Percentiles rank a stretch among this genome's conserved stretches.
phyloP scores from a whole-genome alignment of 495 filamentous ascomycete genomes.

The Hyaloscypha bicolor region DNA sequence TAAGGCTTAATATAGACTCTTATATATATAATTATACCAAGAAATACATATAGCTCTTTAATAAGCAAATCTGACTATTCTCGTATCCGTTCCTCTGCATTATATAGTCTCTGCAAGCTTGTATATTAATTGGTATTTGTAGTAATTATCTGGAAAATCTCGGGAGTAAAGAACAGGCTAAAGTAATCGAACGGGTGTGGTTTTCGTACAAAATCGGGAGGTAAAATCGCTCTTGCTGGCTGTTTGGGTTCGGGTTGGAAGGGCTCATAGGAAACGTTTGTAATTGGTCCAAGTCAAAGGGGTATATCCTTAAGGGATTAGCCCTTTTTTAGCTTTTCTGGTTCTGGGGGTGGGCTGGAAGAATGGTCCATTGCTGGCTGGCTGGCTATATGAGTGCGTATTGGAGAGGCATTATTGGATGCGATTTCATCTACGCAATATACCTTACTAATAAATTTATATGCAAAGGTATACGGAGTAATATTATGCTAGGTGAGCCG shows the following conservation, averaged over 20 bases:
- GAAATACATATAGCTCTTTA: slow-evolving; percentile 10
- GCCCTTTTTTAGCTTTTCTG: too few relatives aligned
- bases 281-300: not conserved
- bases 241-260: not conserved
- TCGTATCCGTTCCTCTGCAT: not conserved
- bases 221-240: not conserved
- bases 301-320: not conserved
- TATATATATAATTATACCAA: slow-evolving; percentile 14
- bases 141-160: too few relatives aligned
- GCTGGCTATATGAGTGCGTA: too few relatives aligned
- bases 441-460: too few relatives aligned
- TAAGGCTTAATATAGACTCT: not conserved
- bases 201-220: too few relatives aligned
- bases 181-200: not conserved
- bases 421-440: too few relatives aligned
- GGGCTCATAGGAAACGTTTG: not conserved
- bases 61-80: slow-evolving; percentile 10
- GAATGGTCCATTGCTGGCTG: too few relatives aligned
- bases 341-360: too few relatives aligned
- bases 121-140: slow-evolving; percentile 14
- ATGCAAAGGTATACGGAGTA: too few relatives aligned
- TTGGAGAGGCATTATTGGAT: too few relatives aligned
- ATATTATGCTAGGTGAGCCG: too few relatives aligned
- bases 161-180: too few relatives aligned
- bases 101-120: not conserved